Base-by-base conservation (phyloP, 1,139 yeast species). In the Diutina neorugosa region DNA sequence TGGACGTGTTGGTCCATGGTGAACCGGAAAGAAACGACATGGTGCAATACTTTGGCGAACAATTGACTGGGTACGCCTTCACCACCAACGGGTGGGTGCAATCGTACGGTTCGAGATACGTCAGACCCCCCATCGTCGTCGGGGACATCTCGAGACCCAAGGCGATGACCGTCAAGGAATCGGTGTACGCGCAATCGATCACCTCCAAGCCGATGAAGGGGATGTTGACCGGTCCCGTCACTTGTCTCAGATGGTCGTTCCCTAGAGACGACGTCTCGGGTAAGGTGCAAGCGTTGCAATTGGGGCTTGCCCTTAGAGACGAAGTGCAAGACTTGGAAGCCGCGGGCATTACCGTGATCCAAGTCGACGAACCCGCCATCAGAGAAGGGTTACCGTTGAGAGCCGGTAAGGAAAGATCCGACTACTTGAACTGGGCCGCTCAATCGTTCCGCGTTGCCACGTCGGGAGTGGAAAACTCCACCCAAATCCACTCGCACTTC, bases 1-100 rank as follows among this genome's bases (percentile, higher is more conserved):
- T 93, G 69, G 98, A 93, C 71, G 98, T 93, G 64, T 81, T 91
- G 65, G 98, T 93, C 62, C 98, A 93, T 77, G 98, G 98, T 81
- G 98, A 93, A 80, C 98, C 98, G 75, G 98, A 94, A 83, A 88
- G 98, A 85, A 93, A 93, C 79, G 98, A 93, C 80, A 93, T 93
- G 98, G 98, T 93, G 68, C 98, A 93, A 81, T 93, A 93, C 85
- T 93, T 93, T 63, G 98, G 98, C 81, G 98, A 93, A 80, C 90
- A 89, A 81, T 81, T 93, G 72, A 86, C 88, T 70, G 98, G 98
- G 73, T 93, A 87, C 73, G 96, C 96, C 63, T 93, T 93, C 83
- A 93, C 98, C 75, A 80, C 88, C 65, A 89, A 89, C 82, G 98
- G 98, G 77, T 93, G 98, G 98, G 98, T 93, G 65, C 98, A 93